A percentile compares a stretch with the other conserved stretches of the same genome.
phyloP scores from a whole-genome alignment of 768 basidiomycete genomes.

The Amanita molliuscula region DNA sequence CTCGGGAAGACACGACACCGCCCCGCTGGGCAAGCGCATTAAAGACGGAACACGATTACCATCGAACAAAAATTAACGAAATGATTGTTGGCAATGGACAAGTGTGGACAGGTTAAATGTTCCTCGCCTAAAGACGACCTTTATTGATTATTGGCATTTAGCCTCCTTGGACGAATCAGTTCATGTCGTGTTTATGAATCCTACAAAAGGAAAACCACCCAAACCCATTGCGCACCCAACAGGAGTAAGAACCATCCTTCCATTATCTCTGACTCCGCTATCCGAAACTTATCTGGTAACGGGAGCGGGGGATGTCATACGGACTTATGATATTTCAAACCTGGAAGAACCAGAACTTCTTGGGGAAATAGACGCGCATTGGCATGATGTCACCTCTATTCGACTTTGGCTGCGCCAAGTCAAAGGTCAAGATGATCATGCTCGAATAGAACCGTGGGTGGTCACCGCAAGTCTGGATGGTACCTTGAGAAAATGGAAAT shows the following conservation, averaged over 20 bases:
- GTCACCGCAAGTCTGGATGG: conserved; percentile 79
- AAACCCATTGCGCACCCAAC: conserved; percentile 49
- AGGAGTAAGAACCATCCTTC: conserved; percentile 67
- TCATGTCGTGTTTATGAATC: conserved; percentile 35
- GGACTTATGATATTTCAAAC: conserved; percentile 68
- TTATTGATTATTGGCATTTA: conserved; percentile 17
- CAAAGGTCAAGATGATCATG: conserved; percentile 25
- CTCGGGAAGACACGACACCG: conserved; percentile 24
- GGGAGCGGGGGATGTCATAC: conserved; percentile 75
- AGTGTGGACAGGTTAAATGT: conserved; percentile 76
- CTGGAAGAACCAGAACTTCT: conserved; percentile 60
- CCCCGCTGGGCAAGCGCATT: conserved; percentile 42
- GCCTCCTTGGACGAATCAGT: conserved; percentile 88
- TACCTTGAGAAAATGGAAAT: conserved; percentile 79
- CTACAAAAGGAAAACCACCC: conserved; percentile 21
- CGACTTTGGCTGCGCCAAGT: conserved; percentile 57
- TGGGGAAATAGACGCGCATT: conserved; percentile 76
- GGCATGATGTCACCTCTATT: conserved; percentile 78
- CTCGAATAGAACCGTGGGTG: conserved; percentile 68
- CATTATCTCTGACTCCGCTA: conserved; percentile 52
- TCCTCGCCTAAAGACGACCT: not conserved
- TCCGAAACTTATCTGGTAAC: conserved; percentile 69
- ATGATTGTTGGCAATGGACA: conserved; percentile 53
- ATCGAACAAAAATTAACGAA: conserved; percentile 80
- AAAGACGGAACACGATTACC: conserved; percentile 50